phyloP scores from a whole-genome alignment of 257 asterid genomes.

The Solanum chilense region DNA sequence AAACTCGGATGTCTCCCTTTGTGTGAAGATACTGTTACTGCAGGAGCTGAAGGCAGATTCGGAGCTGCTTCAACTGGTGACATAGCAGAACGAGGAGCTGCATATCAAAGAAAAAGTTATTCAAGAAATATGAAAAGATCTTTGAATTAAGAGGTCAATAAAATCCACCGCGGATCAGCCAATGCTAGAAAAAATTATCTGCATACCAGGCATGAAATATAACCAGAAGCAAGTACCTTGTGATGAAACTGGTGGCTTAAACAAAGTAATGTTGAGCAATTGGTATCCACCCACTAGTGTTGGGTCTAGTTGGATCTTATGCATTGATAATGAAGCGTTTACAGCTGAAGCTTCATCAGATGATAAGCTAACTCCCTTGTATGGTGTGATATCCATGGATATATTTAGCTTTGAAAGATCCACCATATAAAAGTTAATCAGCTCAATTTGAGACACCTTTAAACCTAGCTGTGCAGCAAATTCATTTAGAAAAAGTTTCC shows the following conservation, averaged over 20 bases:
- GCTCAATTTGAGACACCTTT: slow-evolving; percentile 79
- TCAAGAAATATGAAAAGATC: not conserved
- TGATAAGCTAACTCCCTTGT: slow-evolving; percentile 59
- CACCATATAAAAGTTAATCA: slow-evolving; percentile 74
- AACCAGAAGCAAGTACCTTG: slow-evolving; percentile 40
- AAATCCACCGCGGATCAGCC: not conserved
- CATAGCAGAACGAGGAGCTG: slow-evolving; percentile 61
- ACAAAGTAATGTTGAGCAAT: slow-evolving; percentile 81
- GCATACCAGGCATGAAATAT: not conserved
- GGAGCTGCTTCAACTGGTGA: slow-evolving; percentile 48
- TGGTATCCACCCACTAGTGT: slow-evolving; percentile 68
- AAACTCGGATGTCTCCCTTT: slow-evolving; percentile 42
- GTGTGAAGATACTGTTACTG: slow-evolving; percentile 26
- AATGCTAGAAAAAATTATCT: not conserved
- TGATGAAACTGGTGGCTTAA: slow-evolving; percentile 45
- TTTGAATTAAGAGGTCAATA: not conserved
- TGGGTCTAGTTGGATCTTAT: slow-evolving; percentile 62
- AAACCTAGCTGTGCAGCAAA: slow-evolving; percentile 66
- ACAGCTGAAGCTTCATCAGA: slow-evolving; percentile 54
- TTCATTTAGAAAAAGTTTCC: slow-evolving; percentile 67
- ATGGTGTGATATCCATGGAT: slow-evolving; percentile 90
- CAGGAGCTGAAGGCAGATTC: slow-evolving; percentile 44
- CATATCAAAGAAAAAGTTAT: slow-evolving; percentile 2
- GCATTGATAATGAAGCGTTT: slow-evolving; percentile 51
- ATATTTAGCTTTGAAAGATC: slow-evolving; percentile 72